Base-by-base conservation (phyloP, 371 early-diverging fungal genomes). In the Apophysomyces sp. region DNA sequence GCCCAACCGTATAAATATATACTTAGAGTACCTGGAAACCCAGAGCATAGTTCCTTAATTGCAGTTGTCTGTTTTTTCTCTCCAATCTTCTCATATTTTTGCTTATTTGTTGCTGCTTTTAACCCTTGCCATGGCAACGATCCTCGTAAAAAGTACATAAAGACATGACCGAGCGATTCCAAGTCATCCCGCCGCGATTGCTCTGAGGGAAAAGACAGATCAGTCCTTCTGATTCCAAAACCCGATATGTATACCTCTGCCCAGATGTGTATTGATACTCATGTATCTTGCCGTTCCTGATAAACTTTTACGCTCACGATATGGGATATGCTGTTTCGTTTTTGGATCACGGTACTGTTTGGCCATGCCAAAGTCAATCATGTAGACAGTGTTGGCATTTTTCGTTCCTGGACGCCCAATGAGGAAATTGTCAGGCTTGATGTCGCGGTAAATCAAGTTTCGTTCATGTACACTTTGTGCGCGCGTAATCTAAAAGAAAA, bases 401-500 rank as follows among this genome's bases (percentile, higher is more conserved):
- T 83, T 78, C 21, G 80, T 78, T 54, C 80, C 66, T 4, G 90
- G 82, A 9, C 89, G 77, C 31, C 94, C 94, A 55, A 94, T 86
- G 21, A 95, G 74, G 74, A 99, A 98, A 83, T 99, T 99, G 77
- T 98, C 99, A 16, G 99, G 99, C 73, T 99, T 99, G 69, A 99
- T 97, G 74, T 99, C 99, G 55, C 99, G 88, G 76, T 99, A 98
- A 41, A 99, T 91, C 61, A 95, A 79, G 72, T 95, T 93, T 69
- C 89, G 89, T 64, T 95, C 94, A 71, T 99, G 99, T 49, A 98
- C 86, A 12, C 87, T 81, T 82, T 98, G 98, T 27, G 98, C 87
- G 39, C 94, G 86, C 16, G 85, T 84, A 40, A 99, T 83, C 91
- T 92, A 56, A n/a, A 28, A 52, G 40, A 36, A 26, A 29, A 34